Conservation (phyloP, 1,284 basidiomycete genomes). For the Phylloboletellus chloephorus region DNA sequence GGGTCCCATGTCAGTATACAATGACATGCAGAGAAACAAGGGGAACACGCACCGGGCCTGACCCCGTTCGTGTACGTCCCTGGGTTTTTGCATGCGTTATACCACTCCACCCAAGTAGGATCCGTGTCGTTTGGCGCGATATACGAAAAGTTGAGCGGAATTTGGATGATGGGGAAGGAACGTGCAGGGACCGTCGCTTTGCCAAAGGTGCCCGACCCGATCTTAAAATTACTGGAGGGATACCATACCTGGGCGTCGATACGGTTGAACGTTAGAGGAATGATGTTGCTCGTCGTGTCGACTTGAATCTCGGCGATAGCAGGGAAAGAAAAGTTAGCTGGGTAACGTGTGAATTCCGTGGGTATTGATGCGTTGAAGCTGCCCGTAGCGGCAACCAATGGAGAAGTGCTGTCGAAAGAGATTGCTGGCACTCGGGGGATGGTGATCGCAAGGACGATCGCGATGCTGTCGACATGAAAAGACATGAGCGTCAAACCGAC, state of each 20-base stretch:
- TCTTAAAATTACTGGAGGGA: conserved; percentile 51
- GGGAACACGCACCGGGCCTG: conserved; percentile 52
- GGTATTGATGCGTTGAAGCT: conserved; percentile 50
- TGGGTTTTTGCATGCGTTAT: conserved; percentile 70
- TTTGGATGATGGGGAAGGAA: conserved; percentile 49
- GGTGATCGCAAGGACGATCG: conserved; percentile 65
- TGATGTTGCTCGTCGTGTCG: conserved; percentile 64
- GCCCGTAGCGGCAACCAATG: conserved; percentile 56
- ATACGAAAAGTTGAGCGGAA: conserved; percentile 81
- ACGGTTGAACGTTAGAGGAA: conserved; percentile 68
- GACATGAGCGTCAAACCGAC: conserved; percentile 10
- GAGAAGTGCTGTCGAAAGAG: conserved; percentile 51
- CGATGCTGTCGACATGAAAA: conserved; percentile 44
- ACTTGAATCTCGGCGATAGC: conserved; percentile 67
- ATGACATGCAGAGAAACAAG: background rate
- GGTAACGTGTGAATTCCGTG: conserved; percentile 60
- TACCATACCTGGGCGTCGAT: conserved; percentile 66
- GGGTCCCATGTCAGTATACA: background rate
- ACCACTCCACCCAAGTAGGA: conserved; percentile 77
- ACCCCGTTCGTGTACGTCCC: conserved; percentile 44
- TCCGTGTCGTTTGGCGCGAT: conserved; percentile 76
- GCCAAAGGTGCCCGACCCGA: conserved; percentile 62
- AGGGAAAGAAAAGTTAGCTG: conserved; percentile 84
- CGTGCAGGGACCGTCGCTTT: conserved; percentile 58
- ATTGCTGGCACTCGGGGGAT: conserved; percentile 77